Base-by-base conservation (phyloP, 139 green algal genomes). In the Volvox africanus region DNA sequence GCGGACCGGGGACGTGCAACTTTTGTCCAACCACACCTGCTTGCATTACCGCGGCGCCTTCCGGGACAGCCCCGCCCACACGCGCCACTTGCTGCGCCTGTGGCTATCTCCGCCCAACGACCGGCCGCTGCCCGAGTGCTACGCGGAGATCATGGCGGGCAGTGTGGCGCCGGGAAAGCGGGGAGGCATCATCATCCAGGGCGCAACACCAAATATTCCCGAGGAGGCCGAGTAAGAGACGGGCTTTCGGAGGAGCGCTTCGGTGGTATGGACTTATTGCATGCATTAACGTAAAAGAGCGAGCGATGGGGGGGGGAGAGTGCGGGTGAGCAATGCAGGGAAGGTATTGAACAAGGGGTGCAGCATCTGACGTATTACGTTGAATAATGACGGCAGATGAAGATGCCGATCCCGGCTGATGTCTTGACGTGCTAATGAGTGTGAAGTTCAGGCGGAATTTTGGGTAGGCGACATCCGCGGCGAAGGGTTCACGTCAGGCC, bases 51-150 rank as follows among this genome's bases (percentile, higher is more conserved):
- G 94, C 33, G 91, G 91, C 20, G 93, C 88, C 18, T 97, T 97
- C 83, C 78, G 71, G 37, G 85, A 89, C 71, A 82, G 69, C 85
- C 68, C 87, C n/a, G 91, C 92, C 5, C 65, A 94, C 81, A 94
- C 92, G 90, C 93, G 95, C 24, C 96, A 97, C 88, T 88, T 97
- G 93, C 94, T 97, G 87, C 93, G 96, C 35, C 92, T 97, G 89
- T 97, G 96, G 96, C 55, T 97, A 73, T 82, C 94, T 6, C 94
- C 94, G 1, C 82, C 88, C 16, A 76, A 92, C 32, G 94, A 95
- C 28, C 91, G 93, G 26, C 89, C 92, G 30, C 92, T 97, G 90
- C 95, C 95, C 14, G 86, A 92, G 50, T 84, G 86, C 65, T 97
- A 95, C 83, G 69, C 55, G 0, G 93, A 95, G 55, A 91, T 95